Evolutionary conservation across 2,329 filamentous ascomycete species (phyloP).

Genomic region (Lachnum nothofagi): DNA sequence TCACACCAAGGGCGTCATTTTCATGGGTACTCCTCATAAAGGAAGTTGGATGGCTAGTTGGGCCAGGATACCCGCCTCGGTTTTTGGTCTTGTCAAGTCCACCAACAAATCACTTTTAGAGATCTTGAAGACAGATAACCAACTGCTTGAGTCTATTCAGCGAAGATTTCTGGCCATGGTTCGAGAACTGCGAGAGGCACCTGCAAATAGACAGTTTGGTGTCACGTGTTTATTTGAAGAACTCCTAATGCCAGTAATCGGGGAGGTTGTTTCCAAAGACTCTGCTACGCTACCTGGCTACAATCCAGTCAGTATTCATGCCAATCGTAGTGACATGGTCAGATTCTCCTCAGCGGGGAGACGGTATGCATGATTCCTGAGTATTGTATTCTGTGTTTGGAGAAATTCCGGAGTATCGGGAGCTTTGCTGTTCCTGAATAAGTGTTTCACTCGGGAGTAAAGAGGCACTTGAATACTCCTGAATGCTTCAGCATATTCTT

Average conservation of each 20-base stretch:
- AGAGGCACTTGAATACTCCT: too few relatives aligned
- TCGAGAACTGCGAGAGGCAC: conserved; percentile 6
- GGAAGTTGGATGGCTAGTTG: conserved; percentile 35
- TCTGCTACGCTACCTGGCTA: conserved; percentile 33
- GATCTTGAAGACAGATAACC: conserved; percentile 27
- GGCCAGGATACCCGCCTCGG: conserved; percentile 29
- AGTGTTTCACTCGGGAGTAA: too few relatives aligned
- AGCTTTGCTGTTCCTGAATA: too few relatives aligned
- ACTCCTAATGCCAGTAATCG: conserved; percentile 26
- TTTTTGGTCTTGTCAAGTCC: conserved; percentile 13
- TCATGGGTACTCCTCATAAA: conserved; percentile 38
- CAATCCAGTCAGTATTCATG: conserved; percentile 27
- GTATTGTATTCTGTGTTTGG: too few relatives aligned
- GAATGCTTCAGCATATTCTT: too few relatives aligned
- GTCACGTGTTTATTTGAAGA: conserved; percentile 37
- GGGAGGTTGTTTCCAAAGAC: conserved; percentile 27
- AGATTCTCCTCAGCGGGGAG: too few relatives aligned
- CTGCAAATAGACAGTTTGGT: conserved; percentile 17
- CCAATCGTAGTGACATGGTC: conserved; percentile 34
- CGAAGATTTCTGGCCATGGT: conserved; percentile 20
- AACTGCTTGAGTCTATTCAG: conserved; percentile 28
- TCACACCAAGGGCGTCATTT: conserved; percentile 30
- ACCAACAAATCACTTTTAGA: conserved; percentile 33
- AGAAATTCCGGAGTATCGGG: too few relatives aligned
- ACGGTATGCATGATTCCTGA: too few relatives aligned